Evolutionary conservation across 495 filamentous ascomycete species (phyloP), one percentile per base, ranked within the genome.

Genomic region (Pseudomonodictys pantanalensis): DNA sequence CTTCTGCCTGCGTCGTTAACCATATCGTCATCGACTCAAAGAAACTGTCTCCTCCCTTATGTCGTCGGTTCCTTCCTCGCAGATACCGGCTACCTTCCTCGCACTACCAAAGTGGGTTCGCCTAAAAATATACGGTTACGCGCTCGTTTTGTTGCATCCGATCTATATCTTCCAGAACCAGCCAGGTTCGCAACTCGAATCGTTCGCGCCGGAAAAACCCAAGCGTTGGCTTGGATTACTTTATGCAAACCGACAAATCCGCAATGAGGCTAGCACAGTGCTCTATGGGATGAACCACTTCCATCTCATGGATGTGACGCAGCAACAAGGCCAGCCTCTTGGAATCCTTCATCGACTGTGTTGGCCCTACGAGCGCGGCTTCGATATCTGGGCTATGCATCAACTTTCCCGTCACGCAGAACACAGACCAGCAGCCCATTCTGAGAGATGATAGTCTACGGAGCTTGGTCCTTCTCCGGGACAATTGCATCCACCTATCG

Each of bases 251-350:
- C 46, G 15, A 28, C 46, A 49, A 28, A 49, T 49, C 10, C 6
- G 32, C 46, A 23, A 30, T 10, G 46, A 49, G 25, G 46, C 46
- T 49, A 49, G 46, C 22, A 26, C 22, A 11, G 22, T 28, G 24
- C 46, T 49, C 46, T 49, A 49, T 18, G 20, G 24, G 20, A 30
- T 28, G 46, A 49, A 49, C 24, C 22, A 49, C 23, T 49, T 49
- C 46, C 46, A 49, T 49, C 46, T 46, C 46, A 30, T 49, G 46
- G 46, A 49, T 30, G 32, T 30, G 9, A 49, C 46, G 22, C 46
- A 28, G 26, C 46, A 49, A 49, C 23, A 49, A 49, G n/a, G 20
- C 25, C 26, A 29, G 24, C 46, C 46, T 49, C 24, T 18, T 49
- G 24, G 9, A 49, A 18, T 49, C 46, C 22, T 49, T 49, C 24